A percentile compares a stretch with the other conserved stretches of the same genome.
Conservation (phyloP, 2,329 filamentous ascomycete species). For the Pyrenochaeta sp. region DNA sequence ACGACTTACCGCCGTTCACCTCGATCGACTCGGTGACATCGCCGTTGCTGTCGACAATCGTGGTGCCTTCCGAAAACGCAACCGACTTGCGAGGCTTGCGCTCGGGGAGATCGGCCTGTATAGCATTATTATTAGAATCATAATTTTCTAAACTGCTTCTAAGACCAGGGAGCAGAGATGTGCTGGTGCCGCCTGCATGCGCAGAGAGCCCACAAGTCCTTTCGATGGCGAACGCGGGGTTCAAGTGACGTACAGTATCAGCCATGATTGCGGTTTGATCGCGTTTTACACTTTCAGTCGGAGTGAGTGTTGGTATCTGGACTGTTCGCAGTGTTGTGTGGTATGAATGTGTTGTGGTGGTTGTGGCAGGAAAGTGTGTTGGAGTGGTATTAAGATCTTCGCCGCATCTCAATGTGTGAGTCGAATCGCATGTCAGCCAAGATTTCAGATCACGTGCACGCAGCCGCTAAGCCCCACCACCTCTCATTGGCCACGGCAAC, state of each 20-base stretch:
- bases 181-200: neutral
- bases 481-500: constrained; percentile 33
- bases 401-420: constrained; percentile 24
- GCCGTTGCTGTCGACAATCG: constrained; percentile 89
- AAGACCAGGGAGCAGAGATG: neutral
- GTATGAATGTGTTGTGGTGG: constrained; percentile 1
- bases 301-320: neutral
- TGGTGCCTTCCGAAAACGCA: constrained; percentile 86
- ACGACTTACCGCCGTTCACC: constrained; percentile 76
- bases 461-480: constrained; percentile 28
- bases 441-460: constrained; percentile 24
- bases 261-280: constrained; percentile 59
- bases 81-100: constrained; percentile 90
- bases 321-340: constrained; percentile 8
- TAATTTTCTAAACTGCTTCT: neutral
- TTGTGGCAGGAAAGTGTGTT: neutral
- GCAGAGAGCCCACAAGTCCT: constrained; percentile 15
- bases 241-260: constrained; percentile 50
- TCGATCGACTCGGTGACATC: constrained; percentile 78
- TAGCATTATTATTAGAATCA: constrained; percentile 32
- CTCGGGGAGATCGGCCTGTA: constrained; percentile 57
- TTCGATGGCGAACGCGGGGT: constrained; percentile 34
- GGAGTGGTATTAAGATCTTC: constrained; percentile 10
- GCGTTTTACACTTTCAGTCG: constrained; percentile 7
- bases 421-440: constrained; percentile 22